phyloP scores from a whole-genome alignment of 2,329 filamentous ascomycete genomes.

The Monilinia laxa region DNA sequence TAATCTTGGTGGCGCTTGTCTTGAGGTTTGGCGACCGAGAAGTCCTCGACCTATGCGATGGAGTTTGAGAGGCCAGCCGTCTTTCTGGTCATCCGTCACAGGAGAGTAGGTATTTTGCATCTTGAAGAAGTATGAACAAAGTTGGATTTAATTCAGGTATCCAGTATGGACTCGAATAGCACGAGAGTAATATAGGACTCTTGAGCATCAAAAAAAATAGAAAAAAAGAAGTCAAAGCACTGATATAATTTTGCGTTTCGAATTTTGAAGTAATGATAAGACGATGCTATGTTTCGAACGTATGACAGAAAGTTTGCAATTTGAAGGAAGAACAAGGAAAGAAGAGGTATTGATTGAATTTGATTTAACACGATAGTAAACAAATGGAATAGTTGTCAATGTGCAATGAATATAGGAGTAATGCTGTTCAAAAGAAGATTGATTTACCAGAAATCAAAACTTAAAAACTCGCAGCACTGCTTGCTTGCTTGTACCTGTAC shows the following conservation, averaged over 20 bases:
- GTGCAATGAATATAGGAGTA: not conserved
- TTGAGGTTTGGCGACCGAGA: not conserved
- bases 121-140: not conserved
- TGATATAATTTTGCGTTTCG: not conserved
- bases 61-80: constrained; percentile 1
- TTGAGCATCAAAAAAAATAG: not conserved
- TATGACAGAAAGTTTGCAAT: not conserved
- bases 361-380: not conserved
- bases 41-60: not conserved
- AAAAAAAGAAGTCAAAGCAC: constrained; percentile 7
- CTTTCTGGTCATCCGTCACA: not conserved
- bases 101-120: not conserved
- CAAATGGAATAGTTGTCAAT: not conserved
- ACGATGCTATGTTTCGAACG: not conserved
- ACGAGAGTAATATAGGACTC: not conserved
- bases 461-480: not conserved
- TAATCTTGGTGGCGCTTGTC: not conserved
- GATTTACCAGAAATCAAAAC: constrained; percentile 17
- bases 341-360: not conserved
- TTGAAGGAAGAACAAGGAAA: not conserved
- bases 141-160: not conserved
- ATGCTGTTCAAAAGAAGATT: not conserved
- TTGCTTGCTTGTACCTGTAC: not conserved
- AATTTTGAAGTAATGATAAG: constrained; percentile 1
- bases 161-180: not conserved